Evolutionary conservation across 176 grass and related monocot genomes (phyloP), one percentile per base, ranked within the genome.

Genomic region (Carex littledalei): DNA sequence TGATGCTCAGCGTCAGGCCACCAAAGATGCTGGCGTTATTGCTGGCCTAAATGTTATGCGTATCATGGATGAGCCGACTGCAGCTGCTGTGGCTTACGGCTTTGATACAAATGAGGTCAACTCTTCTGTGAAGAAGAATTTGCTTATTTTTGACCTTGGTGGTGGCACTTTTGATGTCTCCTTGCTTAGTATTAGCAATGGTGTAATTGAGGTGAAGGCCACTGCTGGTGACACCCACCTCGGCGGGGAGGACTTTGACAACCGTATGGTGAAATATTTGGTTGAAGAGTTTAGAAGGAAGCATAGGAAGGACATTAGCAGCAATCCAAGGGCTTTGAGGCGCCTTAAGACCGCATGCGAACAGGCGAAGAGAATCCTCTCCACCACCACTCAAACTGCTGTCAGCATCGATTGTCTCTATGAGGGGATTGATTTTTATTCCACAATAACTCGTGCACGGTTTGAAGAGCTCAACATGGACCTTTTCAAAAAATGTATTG

Each of bases 401-500:
- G 80, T 89, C 11, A 63, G 75, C 47, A 85, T 89, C 2, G 87
- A 89, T 47, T 89, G 75, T 21, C 75, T 85, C 12, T 89, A 54
- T 5, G 83, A 89, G 21, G 87, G 87, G 47, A 75, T 73, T 12
- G 87, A 89, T 56, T 89, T 89, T 76, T 89, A 79, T 75, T 49
- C 87, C 1, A 50, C 63, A 9, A 85, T 89, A 3, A 89, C 82
- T 14, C 43, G 82, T 17, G 87, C 87, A 54, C 57, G 87, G 17
- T 88, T 88, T 41, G 87, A 88, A 31, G 81, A 88, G 71, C 83
- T 89, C 54, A 89, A 89, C 87, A 74, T 76, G 52, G 87, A 89
- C 65, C 82, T 89, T 2, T 85, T 85, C 54, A 18, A 56, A 52
- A 85, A 85, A 64, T 85, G 87, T 76, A 89, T 89, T 81, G 87